Base-by-base conservation (phyloP, 2,329 filamentous ascomycete species). In the Fusarium sp. region DNA sequence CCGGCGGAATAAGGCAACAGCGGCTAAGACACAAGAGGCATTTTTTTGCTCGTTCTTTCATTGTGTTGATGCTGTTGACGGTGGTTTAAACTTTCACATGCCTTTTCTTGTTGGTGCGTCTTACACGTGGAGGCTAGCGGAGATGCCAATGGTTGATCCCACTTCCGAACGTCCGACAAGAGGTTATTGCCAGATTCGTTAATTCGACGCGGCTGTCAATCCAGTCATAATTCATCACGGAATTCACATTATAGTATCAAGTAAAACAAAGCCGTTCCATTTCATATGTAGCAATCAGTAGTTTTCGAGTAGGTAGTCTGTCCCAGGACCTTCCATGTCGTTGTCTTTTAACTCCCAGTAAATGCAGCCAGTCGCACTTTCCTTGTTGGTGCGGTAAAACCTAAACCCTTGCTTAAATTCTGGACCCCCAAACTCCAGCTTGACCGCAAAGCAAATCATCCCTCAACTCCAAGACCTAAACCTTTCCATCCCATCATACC, bases 71-170 rank as follows among this genome's bases (percentile, higher is more conserved):
- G 31, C 31, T 52, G 39, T 57, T 28, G 46, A 52, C 36, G 22
- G 24, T 36, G 43, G 38, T 51, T 63, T 20, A 20, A 20, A 20
- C 18, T 20, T 20, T 51, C 52, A 40, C 44, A 49, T 57, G 44
- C 4, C 42, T 28, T 38, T 43, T 34, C 18, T 39, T 36, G 59
- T 34, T 63, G 40, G 58, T n/a, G 39, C 20, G 39, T 49, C 45
- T 63, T 65, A 18, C 59, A 65, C 62, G 62, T 65, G 62, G 59
- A 53, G 46, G 46, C 46, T 44, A 39, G 14, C 28, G 24, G 51
- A 9, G 26, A 42, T 66, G 33, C 33, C 38, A 69, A 20, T 68
- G 66, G 65, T 53, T 22, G 53, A 26, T 48, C 44, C 14, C 24
- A 20, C 18, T 20, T 49, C 18, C 13, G 14, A 31, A 20, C 34